Conservation (phyloP, 176 grass and related monocot genomes). For the Eleusine coracana region DNA sequence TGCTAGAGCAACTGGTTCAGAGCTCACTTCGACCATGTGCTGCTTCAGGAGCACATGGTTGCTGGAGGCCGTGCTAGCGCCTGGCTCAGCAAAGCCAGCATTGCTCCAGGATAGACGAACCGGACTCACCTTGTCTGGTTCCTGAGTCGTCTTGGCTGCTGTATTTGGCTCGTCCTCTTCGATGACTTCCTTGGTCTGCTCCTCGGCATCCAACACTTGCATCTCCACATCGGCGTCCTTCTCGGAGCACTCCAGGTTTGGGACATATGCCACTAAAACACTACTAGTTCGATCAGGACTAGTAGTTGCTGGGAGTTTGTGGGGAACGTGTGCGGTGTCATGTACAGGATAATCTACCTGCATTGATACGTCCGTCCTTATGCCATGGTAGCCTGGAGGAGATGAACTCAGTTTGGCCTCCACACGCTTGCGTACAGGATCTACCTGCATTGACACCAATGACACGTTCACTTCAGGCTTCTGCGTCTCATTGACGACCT, state of each 20-base stretch:
- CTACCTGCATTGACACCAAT: background rate
- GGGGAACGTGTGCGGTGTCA: background rate
- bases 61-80: background rate
- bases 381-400: too few species aligned
- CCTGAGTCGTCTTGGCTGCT: background rate
- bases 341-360: too few species aligned
- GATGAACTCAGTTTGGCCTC: background rate
- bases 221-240: background rate
- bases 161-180: background rate
- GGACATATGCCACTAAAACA: too few species aligned
- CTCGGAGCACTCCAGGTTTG: background rate
- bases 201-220: background rate
- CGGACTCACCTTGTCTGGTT: background rate
- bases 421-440: too few species aligned
- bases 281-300: background rate
- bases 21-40: background rate
- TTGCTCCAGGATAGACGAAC: background rate
- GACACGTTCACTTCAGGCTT: background rate
- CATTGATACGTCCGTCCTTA: too few species aligned
- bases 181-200: background rate
- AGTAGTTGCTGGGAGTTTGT: background rate
- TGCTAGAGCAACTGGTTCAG: background rate
- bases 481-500: background rate
- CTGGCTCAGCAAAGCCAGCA: background rate
- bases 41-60: slow-evolving; percentile 29